These are phyloP conservation scores for Eremothecium coryli DNA, from an alignment of 1,139 yeast genomes.

Conservation along the genomic window DNA sequence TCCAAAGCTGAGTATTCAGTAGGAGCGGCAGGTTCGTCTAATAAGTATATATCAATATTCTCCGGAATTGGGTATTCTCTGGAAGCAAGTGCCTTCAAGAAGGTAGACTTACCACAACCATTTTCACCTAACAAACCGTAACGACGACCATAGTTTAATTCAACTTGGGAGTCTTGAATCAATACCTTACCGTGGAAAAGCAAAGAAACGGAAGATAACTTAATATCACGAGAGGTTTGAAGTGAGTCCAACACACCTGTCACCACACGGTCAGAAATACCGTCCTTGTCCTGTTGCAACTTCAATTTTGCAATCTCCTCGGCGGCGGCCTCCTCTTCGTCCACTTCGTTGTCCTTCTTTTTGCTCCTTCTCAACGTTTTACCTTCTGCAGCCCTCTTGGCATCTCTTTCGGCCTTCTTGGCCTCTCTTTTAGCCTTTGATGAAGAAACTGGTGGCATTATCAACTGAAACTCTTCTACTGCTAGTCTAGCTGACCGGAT, in stretches of 20 bases:
- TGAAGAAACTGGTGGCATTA: slow-evolving; percentile 47
- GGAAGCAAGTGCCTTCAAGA: slow-evolving; percentile 85
- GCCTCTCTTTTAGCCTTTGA: slow-evolving; percentile 98
- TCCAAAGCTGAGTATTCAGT: slow-evolving; percentile 87
- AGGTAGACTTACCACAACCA: slow-evolving; percentile 98
- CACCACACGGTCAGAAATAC: slow-evolving; percentile 92
- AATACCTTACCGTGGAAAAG: slow-evolving; percentile 96
- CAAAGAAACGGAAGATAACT: slow-evolving; percentile 79
- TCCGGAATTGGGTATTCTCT: slow-evolving; percentile 95
- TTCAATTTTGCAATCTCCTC: slow-evolving; percentile 78
- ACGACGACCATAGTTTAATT: slow-evolving; percentile 94
- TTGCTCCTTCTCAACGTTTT: slow-evolving; percentile 56
- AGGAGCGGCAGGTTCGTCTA: slow-evolving; percentile 97
- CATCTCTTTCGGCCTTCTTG: slow-evolving; percentile 94
- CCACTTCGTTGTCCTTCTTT: slow-evolving; percentile 31
- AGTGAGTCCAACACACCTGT: slow-evolving; percentile 94
- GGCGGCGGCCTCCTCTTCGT: slow-evolving; percentile 50
- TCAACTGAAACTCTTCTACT: too few species aligned
- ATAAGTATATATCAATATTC: slow-evolving; percentile 77
- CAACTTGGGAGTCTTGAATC: slow-evolving; percentile 83
- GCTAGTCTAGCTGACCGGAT: too few species aligned
- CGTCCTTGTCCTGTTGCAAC: slow-evolving; percentile 87
- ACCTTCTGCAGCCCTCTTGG: slow-evolving; percentile 68
- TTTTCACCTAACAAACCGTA: slow-evolving; percentile 96
- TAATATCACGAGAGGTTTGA: slow-evolving; percentile 86